Percentiles rank a stretch among this genome's conserved stretches.
Evolutionary conservation across 2,329 filamentous ascomycete genomes (phyloP).

Genomic region (Didymella sp.): DNA sequence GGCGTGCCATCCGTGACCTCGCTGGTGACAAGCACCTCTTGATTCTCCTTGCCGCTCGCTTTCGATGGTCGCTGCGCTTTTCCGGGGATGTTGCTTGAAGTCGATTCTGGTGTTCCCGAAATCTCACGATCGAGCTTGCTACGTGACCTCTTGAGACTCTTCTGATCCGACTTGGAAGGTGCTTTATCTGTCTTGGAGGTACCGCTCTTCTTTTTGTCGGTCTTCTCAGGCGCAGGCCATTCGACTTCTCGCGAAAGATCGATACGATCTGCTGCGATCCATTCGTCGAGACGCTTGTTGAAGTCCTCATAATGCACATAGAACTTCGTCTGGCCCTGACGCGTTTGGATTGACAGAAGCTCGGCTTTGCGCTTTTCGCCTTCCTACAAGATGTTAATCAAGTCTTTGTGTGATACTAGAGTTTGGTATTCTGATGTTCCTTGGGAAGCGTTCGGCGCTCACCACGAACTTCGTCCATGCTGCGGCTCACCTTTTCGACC

Average conservation of each 20-base stretch:
- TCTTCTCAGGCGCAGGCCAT: constrained; percentile 91
- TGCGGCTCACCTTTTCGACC: constrained; percentile 69
- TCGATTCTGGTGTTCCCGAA: constrained; percentile 62
- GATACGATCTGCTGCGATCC: constrained; percentile 82
- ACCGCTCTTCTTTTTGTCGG: constrained; percentile 80
- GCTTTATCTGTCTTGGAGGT: constrained; percentile 53
- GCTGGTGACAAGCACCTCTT: constrained; percentile 56
- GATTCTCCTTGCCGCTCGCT: constrained; percentile 67
- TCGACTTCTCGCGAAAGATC: constrained; percentile 91
- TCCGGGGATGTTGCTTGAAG: constrained; percentile 57
- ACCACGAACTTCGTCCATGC: constrained; percentile 7
- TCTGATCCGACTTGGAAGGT: constrained; percentile 54
- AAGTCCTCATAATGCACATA: constrained; percentile 99
- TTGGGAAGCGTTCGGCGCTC: constrained; percentile 9
- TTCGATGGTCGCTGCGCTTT: constrained; percentile 60
- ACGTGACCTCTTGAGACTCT: constrained; percentile 56
- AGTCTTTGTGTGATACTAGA: background rate
- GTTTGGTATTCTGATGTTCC: constrained; percentile 22
- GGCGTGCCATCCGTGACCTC: constrained; percentile 59
- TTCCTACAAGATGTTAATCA: constrained; percentile 60
- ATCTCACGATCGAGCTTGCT: constrained; percentile 60
- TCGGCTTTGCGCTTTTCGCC: constrained; percentile 89
- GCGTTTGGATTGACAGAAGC: constrained; percentile 91
- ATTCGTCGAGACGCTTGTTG: constrained; percentile 90
- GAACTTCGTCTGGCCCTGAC: constrained; percentile 85